Base-by-base conservation (phyloP, 805 yeast genomes). In the Yarrowia alimentaria region DNA sequence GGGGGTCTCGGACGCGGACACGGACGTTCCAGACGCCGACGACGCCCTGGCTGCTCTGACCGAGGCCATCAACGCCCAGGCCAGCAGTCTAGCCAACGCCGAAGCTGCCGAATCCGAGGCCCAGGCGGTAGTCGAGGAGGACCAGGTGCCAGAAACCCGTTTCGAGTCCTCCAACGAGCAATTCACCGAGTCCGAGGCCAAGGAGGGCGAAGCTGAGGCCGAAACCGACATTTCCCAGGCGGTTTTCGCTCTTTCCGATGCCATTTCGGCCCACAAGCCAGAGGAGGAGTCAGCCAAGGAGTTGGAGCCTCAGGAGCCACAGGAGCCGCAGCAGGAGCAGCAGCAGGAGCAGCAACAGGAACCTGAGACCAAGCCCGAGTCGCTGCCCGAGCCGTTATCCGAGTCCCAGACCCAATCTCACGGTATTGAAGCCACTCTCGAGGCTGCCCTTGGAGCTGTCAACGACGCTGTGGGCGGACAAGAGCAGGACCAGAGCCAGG, bases 1-100 rank as follows among this genome's bases (percentile, higher is more conserved):
- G 13, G 20, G 42, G 16, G 28, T 35, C 42, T 12, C 25, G 3
- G 33, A 28, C 33, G 6, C 33, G 9, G 47, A 13, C 2, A 32
- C 47, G n/a, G 47, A 26, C n/a, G n/a, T n/a, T n/a, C n/a, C n/a
- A n/a, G n/a, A n/a, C n/a, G n/a, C n/a, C 25, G 25, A 26, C 16
- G 47, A 40, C 47, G 47, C 47, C 14, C n/a, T 40, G 25, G 47
- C 25, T n/a, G 47, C 47, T 4, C 24, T 40, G 13, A 40, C 47
- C n/a, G 47, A 18, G 32, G 47, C 33, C 10, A 26, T 40, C 9
- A 40, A 40, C 6, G 43, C 43, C 5, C 47, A 40, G 19, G 33
- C 33, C 10, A 32, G 28, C 19, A 19, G 25, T 19, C 33, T 26
- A 6, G 33, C 24, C 17, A 33, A 40, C 14, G 43, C 43, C 2